A percentile compares a stretch with the other conserved stretches of the same genome.
These are phyloP conservation scores for Suhomyces guaymorum DNA, from an alignment of 1,139 yeast genomes.

Conservation along the genomic window DNA sequence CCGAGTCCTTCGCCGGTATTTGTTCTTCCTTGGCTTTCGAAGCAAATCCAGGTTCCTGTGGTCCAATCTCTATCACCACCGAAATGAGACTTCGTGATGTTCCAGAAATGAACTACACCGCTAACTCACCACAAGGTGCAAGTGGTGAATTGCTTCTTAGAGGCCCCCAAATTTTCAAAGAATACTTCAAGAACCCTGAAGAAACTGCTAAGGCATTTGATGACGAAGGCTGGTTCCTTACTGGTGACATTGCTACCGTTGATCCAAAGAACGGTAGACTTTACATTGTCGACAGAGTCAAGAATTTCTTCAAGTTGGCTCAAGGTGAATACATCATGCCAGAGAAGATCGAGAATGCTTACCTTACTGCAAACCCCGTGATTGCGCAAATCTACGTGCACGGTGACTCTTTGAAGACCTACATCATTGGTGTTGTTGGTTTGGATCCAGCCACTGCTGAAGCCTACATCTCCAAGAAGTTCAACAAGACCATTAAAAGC, in stretches of 20 bases:
- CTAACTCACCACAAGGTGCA: constrained; percentile 37
- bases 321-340: constrained; percentile 86
- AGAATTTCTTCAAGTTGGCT: constrained; percentile 76
- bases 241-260: constrained; percentile 72
- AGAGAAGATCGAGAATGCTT: constrained; percentile 69
- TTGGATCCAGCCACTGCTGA: constrained; percentile 32
- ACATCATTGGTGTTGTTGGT: constrained; percentile 47
- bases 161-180: constrained; percentile 41
- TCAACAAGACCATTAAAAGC: constrained; percentile 5
- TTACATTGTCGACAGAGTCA: constrained; percentile 69
- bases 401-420: constrained; percentile 18
- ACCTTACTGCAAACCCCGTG: constrained; percentile 54
- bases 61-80: constrained; percentile 34
- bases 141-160: constrained; percentile 45
- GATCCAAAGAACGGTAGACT: constrained; percentile 46
- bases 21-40: constrained; percentile 33
- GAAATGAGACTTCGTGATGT: constrained; percentile 40
- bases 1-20: constrained; percentile 49
- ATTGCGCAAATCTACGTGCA: constrained; percentile 58
- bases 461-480: constrained; percentile 16
- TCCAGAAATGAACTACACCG: constrained; percentile 40
- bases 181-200: constrained; percentile 41
- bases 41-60: constrained; percentile 44
- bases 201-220: constrained; percentile 36
- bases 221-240: constrained; percentile 57